These are phyloP conservation scores for Nitzschia sp. DNA, from an alignment of 108 stramenopile species.

Conservation along the genomic window DNA sequence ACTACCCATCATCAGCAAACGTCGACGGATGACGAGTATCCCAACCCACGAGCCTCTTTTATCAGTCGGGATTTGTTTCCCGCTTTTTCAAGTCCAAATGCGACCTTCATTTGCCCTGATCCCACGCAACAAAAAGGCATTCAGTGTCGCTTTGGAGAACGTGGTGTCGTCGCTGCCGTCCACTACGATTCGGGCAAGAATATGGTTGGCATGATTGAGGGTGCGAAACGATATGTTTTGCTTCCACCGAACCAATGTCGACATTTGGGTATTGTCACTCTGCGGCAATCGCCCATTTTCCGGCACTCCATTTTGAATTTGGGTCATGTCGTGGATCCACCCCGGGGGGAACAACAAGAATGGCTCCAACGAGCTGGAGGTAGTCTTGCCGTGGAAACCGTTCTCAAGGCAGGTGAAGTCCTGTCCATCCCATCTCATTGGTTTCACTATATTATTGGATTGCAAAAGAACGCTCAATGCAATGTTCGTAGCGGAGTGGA, in stretches of 20 bases:
- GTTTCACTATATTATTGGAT: conserved; percentile 82
- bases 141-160: conserved; percentile 75
- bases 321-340: conserved; percentile 15
- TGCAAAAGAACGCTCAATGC: conserved; percentile 85
- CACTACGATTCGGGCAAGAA: conserved; percentile 89
- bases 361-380: conserved; percentile 47
- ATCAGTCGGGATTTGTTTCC: conserved; percentile 56
- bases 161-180: conserved; percentile 81
- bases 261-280: conserved; percentile 64
- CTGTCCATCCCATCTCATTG: conserved; percentile 85
- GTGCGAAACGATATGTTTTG: conserved; percentile 88
- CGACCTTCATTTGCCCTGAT: conserved; percentile 50
- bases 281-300: conserved; percentile 52
- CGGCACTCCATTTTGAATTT: conserved; percentile 81
- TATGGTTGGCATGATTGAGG: conserved; percentile 85
- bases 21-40: neutral
- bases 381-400: conserved; percentile 63
- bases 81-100: conserved; percentile 54
- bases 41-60: conserved; percentile 35
- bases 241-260: conserved; percentile 73
- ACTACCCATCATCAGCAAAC: neutral
- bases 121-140: conserved; percentile 63
- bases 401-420: conserved; percentile 81
- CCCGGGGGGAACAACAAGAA: conserved; percentile 41
- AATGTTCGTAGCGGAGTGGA: conserved; percentile 70